A percentile compares a stretch with the other conserved stretches of the same genome.
These are phyloP conservation scores for Bullera alba DNA, from an alignment of 768 basidiomycete species.

Conservation along the genomic window DNA sequence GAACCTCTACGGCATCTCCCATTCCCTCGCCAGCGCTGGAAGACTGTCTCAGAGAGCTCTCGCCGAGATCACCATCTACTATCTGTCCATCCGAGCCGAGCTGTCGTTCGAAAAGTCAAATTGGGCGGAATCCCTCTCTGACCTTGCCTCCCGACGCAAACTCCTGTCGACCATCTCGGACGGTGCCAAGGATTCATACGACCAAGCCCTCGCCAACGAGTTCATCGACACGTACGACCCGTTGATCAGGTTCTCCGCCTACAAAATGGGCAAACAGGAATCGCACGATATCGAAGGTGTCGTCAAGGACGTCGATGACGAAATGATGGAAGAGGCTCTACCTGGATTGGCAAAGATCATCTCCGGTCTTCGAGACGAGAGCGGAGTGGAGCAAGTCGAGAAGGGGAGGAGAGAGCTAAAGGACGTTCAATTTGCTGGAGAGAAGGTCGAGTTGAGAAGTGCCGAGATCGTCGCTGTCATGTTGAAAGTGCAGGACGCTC, in stretches of 20 bases:
- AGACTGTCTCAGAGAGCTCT: slow-evolving; percentile 55
- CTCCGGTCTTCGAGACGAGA: slow-evolving; percentile 52
- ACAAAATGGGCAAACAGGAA: slow-evolving; percentile 68
- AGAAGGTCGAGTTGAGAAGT: slow-evolving; percentile 75
- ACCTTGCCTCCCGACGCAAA: slow-evolving; percentile 69
- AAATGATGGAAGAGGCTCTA: slow-evolving; percentile 53
- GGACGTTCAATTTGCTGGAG: slow-evolving; percentile 68
- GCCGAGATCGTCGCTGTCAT: slow-evolving; percentile 86
- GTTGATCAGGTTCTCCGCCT: slow-evolving; percentile 85
- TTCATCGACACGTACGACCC: slow-evolving; percentile 83
- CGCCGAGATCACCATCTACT: slow-evolving; percentile 68
- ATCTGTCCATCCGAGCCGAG: slow-evolving; percentile 72
- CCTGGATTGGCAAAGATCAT: slow-evolving; percentile 57
- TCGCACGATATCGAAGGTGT: slow-evolving; percentile 54
- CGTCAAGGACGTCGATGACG: slow-evolving; percentile 37
- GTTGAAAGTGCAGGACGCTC: slow-evolving; percentile 71
- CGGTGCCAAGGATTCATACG: slow-evolving; percentile 57
- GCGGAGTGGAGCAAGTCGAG: slow-evolving; percentile 53
- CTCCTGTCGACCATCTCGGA: slow-evolving; percentile 51
- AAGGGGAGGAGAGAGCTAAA: slow-evolving; percentile 56
- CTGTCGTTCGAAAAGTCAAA: slow-evolving; percentile 69
- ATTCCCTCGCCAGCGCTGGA: slow-evolving; percentile 63
- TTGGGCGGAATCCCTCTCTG: slow-evolving; percentile 61
- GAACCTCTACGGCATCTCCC: slow-evolving; percentile 48
- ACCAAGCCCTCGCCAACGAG: slow-evolving; percentile 77